These are phyloP conservation scores for Boletus albobrunnescens DNA, from an alignment of 1,284 basidiomycete species.

Conservation along the genomic window DNA sequence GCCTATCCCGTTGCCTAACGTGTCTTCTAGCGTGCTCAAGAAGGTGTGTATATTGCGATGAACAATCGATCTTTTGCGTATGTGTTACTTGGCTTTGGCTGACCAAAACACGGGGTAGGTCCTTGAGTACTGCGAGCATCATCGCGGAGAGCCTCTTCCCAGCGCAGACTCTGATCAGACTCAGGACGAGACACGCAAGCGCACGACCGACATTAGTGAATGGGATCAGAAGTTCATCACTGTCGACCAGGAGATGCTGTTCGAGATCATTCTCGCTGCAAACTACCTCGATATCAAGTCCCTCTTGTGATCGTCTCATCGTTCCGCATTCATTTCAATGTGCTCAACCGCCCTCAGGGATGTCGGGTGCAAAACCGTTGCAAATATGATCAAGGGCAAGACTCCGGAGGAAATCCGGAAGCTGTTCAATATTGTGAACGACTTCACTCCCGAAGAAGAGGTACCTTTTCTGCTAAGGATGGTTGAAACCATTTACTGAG, in stretches of 20 bases:
- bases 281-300: slow-evolving; percentile 99
- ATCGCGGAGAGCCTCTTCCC: slow-evolving; percentile 94
- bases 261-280: slow-evolving; percentile 99
- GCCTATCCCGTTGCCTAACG: slow-evolving; percentile 95
- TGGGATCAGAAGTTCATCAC: slow-evolving; percentile 99
- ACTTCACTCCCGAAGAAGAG: slow-evolving; percentile 99
- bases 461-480: slow-evolving; percentile 38
- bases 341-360: slow-evolving; percentile 53
- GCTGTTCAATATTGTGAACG: slow-evolving; percentile 96
- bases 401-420: slow-evolving; percentile 95
- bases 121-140: slow-evolving; percentile 98
- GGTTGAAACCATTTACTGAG: slow-evolving; percentile 7
- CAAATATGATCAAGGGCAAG: slow-evolving; percentile 99
- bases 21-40: slow-evolving; percentile 93
- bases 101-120: slow-evolving; percentile 52
- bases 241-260: slow-evolving; percentile 96
- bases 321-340: background rate
- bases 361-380: slow-evolving; percentile 99
- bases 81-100: slow-evolving; percentile 1
- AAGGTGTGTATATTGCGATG: slow-evolving; percentile 62
- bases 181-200: slow-evolving; percentile 93
- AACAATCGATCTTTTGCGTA: slow-evolving; percentile 7
- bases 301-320: slow-evolving; percentile 66
- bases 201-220: slow-evolving; percentile 95
- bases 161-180: slow-evolving; percentile 74